Evolutionary conservation across 805 yeast genomes (phyloP).

Genomic region (Metschnikowia bowlesiae): DNA sequence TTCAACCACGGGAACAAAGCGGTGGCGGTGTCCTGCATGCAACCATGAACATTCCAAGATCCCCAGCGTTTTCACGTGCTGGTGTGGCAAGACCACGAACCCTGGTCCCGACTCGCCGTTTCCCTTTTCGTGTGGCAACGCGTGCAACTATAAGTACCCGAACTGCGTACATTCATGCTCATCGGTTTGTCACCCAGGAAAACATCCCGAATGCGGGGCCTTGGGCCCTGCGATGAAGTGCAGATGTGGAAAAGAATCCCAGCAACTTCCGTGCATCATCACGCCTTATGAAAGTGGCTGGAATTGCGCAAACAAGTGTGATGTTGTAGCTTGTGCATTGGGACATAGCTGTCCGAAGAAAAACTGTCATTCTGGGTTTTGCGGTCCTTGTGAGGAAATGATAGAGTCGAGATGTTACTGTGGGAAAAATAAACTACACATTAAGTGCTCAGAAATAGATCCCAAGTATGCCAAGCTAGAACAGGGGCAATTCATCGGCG

Average conservation of each 20-base stretch:
- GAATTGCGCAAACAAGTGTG: slow-evolving; percentile 62
- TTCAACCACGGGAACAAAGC: slow-evolving; percentile 51
- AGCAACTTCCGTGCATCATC: slow-evolving; percentile 67
- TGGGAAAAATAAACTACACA: slow-evolving; percentile 47
- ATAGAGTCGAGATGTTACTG: slow-evolving; percentile 65
- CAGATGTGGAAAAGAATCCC: slow-evolving; percentile 63
- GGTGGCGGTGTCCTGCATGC: slow-evolving; percentile 88
- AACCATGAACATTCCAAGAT: slow-evolving; percentile 46
- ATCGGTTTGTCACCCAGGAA: slow-evolving; percentile 81
- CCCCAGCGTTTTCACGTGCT: slow-evolving; percentile 64
- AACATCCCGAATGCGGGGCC: slow-evolving; percentile 78
- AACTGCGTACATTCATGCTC: slow-evolving; percentile 73
- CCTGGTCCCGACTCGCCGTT: slow-evolving; percentile 55
- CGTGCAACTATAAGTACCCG: slow-evolving; percentile 56
- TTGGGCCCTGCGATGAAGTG: slow-evolving; percentile 68
- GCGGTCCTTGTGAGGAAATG: slow-evolving; percentile 63
- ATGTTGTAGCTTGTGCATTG: slow-evolving; percentile 57
- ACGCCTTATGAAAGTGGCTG: slow-evolving; percentile 68
- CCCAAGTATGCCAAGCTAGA: slow-evolving; percentile 29
- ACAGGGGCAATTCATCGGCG: slow-evolving; percentile 27
- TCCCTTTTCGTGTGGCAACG: slow-evolving; percentile 89
- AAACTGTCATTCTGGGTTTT: slow-evolving; percentile 73
- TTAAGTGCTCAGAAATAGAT: slow-evolving; percentile 43
- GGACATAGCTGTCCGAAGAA: slow-evolving; percentile 56
- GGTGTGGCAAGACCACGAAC: slow-evolving; percentile 80